Evolutionary conservation across 768 basidiomycete species (phyloP).

Genomic region (Postia placenta): DNA sequence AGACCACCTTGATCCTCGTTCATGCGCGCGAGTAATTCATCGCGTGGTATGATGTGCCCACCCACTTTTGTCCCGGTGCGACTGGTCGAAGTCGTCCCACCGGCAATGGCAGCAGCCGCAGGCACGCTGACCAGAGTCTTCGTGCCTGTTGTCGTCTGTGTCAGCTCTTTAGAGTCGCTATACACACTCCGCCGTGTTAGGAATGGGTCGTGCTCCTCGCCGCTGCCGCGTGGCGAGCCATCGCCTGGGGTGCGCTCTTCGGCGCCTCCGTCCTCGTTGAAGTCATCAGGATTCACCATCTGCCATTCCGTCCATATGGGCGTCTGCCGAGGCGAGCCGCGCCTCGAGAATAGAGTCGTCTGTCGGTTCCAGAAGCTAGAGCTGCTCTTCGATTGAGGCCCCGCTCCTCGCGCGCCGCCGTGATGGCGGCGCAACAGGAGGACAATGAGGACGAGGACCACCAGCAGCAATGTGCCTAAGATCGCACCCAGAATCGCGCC

Average conservation of each 20-base stretch:
- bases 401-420: constrained; percentile 11
- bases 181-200: constrained; percentile 18
- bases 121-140: constrained; percentile 25
- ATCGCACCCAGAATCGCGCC: constrained; percentile 58
- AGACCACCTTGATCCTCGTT: constrained; percentile 27
- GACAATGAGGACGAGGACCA: constrained; percentile 44
- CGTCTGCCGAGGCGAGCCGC: constrained; percentile 11
- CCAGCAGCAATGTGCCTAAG: constrained; percentile 51
- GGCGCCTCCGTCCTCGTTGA: background rate
- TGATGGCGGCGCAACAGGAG: constrained; percentile 33
- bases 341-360: constrained; percentile 17
- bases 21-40: constrained; percentile 27
- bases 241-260: constrained; percentile 37
- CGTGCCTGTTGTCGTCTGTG: constrained; percentile 18
- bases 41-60: constrained; percentile 32
- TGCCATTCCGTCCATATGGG: constrained; percentile 29
- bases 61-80: constrained; percentile 20
- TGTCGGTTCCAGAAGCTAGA: constrained; percentile 37
- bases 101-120: constrained; percentile 13
- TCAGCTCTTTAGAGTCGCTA: constrained; percentile 16
- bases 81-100: constrained; percentile 9
- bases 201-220: constrained; percentile 67
- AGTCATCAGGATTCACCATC: constrained; percentile 22
- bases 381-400: constrained; percentile 18
- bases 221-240: constrained; percentile 62